These are phyloP conservation scores for Stramenopiles sp. DNA, from an alignment of 352 stramenopile species.

Conservation along the genomic window DNA sequence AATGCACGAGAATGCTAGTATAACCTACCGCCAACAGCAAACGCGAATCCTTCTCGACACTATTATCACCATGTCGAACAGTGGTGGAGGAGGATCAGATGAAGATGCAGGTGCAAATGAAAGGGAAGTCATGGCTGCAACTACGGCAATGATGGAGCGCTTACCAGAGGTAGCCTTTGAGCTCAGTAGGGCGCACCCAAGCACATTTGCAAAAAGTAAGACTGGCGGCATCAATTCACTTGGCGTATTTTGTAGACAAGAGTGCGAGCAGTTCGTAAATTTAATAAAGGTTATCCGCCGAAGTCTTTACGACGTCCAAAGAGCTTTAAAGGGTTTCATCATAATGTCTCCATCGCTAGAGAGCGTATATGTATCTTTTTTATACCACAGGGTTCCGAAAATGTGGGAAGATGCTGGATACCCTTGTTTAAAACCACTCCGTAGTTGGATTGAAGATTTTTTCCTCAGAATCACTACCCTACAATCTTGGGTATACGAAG, in stretches of 20 bases:
- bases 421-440: slow-evolving; percentile 67
- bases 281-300: slow-evolving; percentile 57
- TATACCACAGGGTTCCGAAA: slow-evolving; percentile 60
- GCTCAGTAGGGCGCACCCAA: slow-evolving; percentile 31
- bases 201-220: slow-evolving; percentile 47
- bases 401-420: slow-evolving; percentile 68
- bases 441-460: slow-evolving; percentile 74
- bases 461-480: slow-evolving; percentile 58
- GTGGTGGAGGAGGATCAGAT: slow-evolving; percentile 19
- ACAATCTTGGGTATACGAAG: slow-evolving; percentile 49
- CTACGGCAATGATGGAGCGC: slow-evolving; percentile 2
- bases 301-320: slow-evolving; percentile 57
- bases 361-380: slow-evolving; percentile 70
- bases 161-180: slow-evolving; percentile 1
- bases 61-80: slow-evolving; percentile 26
- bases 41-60: slow-evolving; percentile 36
- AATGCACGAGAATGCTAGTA: slow-evolving; percentile 74
- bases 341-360: slow-evolving; percentile 67
- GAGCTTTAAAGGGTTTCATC: slow-evolving; percentile 62
- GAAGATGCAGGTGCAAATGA: slow-evolving; percentile 16
- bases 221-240: slow-evolving; percentile 72
- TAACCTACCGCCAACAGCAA: slow-evolving; percentile 79
- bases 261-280: slow-evolving; percentile 67
- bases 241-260: slow-evolving; percentile 66
- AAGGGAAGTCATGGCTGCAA: slow-evolving; percentile 13